Conservation (phyloP, 2,329 filamentous ascomycete genomes). For the Alternaria triticina region DNA sequence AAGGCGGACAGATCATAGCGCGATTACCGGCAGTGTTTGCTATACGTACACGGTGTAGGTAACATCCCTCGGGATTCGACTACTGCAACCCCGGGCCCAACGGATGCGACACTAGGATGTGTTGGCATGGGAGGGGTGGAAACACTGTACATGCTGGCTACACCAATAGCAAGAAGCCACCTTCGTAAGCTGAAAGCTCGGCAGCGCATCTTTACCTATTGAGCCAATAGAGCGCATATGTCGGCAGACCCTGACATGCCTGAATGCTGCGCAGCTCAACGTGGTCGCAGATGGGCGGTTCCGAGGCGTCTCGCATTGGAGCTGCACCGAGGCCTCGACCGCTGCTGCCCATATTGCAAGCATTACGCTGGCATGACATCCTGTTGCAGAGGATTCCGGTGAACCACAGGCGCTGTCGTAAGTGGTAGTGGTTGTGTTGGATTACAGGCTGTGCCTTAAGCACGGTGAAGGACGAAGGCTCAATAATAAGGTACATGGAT, state of each 20-base stretch:
- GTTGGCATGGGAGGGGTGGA: slow-evolving; percentile 13
- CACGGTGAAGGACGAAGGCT: slow-evolving; percentile 5
- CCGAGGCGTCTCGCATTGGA: slow-evolving; percentile 12
- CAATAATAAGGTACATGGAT: slow-evolving; percentile 12
- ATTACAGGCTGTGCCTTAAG: slow-evolving; percentile 10
- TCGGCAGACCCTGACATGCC: slow-evolving; percentile 11
- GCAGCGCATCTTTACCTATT: slow-evolving; percentile 7
- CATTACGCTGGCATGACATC: slow-evolving; percentile 19
- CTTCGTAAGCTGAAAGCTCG: slow-evolving; percentile 19
- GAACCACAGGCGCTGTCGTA: slow-evolving; percentile 10
- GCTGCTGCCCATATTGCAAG: slow-evolving; percentile 5
- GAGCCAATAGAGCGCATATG: slow-evolving; percentile 18
- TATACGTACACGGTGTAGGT: slow-evolving; percentile 14
- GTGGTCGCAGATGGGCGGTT: slow-evolving; percentile 27
- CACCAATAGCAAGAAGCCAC: slow-evolving; percentile 23
- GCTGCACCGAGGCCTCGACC: slow-evolving; percentile 14
- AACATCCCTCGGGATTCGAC: slow-evolving; percentile 7
- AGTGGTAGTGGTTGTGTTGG: slow-evolving; percentile 1
- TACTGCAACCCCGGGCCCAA: slow-evolving; percentile 9
- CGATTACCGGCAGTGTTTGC: slow-evolving; percentile 19
- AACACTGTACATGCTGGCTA: slow-evolving; percentile 13
- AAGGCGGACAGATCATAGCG: slow-evolving; percentile 3
- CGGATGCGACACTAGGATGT: slow-evolving; percentile 18
- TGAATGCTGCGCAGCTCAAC: slow-evolving; percentile 21
- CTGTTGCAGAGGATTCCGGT: slow-evolving; percentile 28